Conservation (phyloP, 139 green algal species). For the Penium margaritaceum region DNA sequence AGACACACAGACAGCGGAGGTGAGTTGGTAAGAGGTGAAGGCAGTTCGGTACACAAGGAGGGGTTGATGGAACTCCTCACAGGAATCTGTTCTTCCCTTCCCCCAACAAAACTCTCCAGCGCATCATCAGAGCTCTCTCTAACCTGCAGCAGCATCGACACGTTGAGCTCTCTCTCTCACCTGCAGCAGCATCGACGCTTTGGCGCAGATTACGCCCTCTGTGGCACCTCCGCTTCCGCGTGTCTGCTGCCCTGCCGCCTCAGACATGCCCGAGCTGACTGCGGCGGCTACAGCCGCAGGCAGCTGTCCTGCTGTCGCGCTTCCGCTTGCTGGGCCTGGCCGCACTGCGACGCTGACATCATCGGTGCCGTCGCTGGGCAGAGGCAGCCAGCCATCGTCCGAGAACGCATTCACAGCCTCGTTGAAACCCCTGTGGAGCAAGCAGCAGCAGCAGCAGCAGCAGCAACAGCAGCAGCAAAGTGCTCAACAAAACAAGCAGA, state of each 20-base stretch:
- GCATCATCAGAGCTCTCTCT: not conserved
- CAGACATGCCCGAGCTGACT: not conserved
- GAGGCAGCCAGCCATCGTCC: constrained; percentile 34
- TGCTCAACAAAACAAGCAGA: not conserved
- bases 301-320: not conserved
- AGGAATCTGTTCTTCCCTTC: too few species aligned
- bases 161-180: too few species aligned
- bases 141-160: not conserved
- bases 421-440: constrained; percentile 36
- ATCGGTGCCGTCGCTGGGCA: constrained; percentile 40
- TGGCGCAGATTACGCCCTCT: constrained; percentile 36
- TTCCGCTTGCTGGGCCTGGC: not conserved
- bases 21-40: too few species aligned
- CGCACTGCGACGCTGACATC: constrained; percentile 35
- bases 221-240: too few species aligned
- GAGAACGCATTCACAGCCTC: constrained; percentile 42
- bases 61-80: too few species aligned
- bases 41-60: too few species aligned
- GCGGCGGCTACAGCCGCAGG: constrained; percentile 4
- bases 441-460: not conserved
- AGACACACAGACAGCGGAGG: too few species aligned
- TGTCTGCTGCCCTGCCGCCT: too few species aligned
- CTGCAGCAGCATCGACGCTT: constrained; percentile 42
- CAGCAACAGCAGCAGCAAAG: too few species aligned
- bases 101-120: too few species aligned